Conservation (phyloP, 305 asterid genomes). For the Plantago lanceolata region DNA sequence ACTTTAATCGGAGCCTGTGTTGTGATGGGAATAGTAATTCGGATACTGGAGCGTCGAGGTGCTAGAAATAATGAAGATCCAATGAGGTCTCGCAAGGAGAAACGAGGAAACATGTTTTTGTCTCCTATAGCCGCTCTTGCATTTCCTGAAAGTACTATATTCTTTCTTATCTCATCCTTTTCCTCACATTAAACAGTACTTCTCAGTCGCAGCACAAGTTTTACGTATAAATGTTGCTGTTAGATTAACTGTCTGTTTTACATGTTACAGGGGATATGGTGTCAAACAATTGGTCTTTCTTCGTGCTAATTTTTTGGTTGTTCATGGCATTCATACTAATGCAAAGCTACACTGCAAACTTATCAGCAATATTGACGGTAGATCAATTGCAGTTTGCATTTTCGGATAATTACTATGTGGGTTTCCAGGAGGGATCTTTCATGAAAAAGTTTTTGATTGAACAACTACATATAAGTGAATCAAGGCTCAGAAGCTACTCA, state of each 20-base stretch:
- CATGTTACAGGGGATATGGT: constrained; percentile 45
- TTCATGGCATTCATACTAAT: constrained; percentile 45
- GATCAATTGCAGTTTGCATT: constrained; percentile 37
- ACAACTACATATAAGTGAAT: constrained; percentile 20
- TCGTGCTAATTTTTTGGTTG: constrained; percentile 46
- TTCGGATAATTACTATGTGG: constrained; percentile 27
- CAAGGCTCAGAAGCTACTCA: constrained; percentile 35
- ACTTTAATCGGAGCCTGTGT: constrained; percentile 36
- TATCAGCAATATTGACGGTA: constrained; percentile 45
- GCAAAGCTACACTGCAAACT: constrained; percentile 58
- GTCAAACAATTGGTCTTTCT: constrained; percentile 42
- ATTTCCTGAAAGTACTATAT: constrained; percentile 51
- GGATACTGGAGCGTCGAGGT: constrained; percentile 31
- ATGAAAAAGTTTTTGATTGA: constrained; percentile 27
- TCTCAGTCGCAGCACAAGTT: neutral
- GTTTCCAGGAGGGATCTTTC: constrained; percentile 39
- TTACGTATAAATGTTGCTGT: neutral
- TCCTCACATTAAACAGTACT: too few relatives aligned
- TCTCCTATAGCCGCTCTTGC: constrained; percentile 52
- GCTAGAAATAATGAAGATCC: constrained; percentile 19
- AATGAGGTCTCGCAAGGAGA: neutral
- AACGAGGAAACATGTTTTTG: constrained; percentile 26
- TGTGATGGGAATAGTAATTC: constrained; percentile 38
- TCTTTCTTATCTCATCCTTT: neutral
- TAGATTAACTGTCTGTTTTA: neutral